Conservation (phyloP, 192 early-diverging fungal species). For the Entomortierella parvispora region DNA sequence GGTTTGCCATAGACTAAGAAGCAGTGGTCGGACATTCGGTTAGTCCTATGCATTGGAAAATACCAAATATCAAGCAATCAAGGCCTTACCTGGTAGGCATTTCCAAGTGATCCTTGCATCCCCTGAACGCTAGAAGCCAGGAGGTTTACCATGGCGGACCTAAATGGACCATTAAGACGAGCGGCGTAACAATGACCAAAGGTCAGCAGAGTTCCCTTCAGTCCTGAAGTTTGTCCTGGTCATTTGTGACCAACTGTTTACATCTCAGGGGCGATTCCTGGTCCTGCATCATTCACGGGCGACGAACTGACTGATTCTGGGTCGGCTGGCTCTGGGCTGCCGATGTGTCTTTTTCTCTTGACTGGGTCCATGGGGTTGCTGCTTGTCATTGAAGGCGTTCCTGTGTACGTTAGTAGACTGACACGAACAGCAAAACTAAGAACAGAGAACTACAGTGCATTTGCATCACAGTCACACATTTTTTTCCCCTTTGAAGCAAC, state of each 20-base stretch:
- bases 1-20: constrained; percentile 45
- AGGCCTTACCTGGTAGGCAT: constrained; percentile 33
- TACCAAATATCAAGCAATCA: too few species aligned
- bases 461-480: too few species aligned
- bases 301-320: not conserved
- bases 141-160: constrained; percentile 24
- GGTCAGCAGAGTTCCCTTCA: too few species aligned
- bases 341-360: too few species aligned
- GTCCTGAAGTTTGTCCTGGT: too few species aligned
- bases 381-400: too few species aligned
- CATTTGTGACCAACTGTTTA: not conserved
- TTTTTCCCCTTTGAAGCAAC: too few species aligned
- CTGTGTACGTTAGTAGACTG: not conserved
- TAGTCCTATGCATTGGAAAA: not conserved
- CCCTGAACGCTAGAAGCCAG: constrained; percentile 34
- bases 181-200: not conserved
- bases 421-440: too few species aligned
- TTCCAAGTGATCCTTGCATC: constrained; percentile 39
- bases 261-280: constrained; percentile 3
- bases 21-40: not conserved
- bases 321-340: too few species aligned
- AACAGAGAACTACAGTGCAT: too few species aligned
- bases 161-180: not conserved
- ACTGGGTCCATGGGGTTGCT: too few species aligned
- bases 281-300: not conserved